phyloP scores from a whole-genome alignment of 2,329 filamentous ascomycete species.

The Fusarium marasasianum region DNA sequence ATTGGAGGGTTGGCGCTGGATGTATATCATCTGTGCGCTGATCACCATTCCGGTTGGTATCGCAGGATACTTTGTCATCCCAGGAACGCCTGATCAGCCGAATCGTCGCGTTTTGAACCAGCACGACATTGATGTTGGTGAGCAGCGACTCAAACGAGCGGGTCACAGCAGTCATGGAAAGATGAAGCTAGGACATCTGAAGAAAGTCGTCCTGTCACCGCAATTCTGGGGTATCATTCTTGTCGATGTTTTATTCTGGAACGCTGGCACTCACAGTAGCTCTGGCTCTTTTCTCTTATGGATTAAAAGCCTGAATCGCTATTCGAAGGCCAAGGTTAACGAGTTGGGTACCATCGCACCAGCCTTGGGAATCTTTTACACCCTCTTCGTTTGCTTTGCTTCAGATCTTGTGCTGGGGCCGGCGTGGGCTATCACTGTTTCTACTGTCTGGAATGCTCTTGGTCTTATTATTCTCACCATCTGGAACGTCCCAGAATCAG shows the following conservation, averaged over 20 bases:
- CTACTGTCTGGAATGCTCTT: slow-evolving; percentile 60
- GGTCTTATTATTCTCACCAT: slow-evolving; percentile 63
- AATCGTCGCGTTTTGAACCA: slow-evolving; percentile 58
- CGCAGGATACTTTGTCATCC: slow-evolving; percentile 60
- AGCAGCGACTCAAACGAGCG: slow-evolving; percentile 54
- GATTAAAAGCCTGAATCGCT: slow-evolving; percentile 64
- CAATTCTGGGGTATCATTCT: slow-evolving; percentile 62
- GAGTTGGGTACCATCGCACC: slow-evolving; percentile 62
- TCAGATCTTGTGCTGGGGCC: slow-evolving; percentile 63
- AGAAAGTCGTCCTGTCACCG: slow-evolving; percentile 51
- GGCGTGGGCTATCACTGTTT: slow-evolving; percentile 63
- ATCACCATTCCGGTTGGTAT: slow-evolving; percentile 65
- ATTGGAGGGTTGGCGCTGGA: slow-evolving; percentile 63
- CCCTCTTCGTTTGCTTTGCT: slow-evolving; percentile 61
- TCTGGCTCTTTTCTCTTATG: slow-evolving; percentile 64
- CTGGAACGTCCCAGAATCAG: slow-evolving; percentile 63
- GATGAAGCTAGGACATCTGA: slow-evolving; percentile 45
- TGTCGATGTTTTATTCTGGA: slow-evolving; percentile 67
- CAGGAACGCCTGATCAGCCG: slow-evolving; percentile 56
- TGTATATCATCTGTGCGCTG: slow-evolving; percentile 63
- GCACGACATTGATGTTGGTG: slow-evolving; percentile 57
- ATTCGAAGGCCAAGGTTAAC: slow-evolving; percentile 57
- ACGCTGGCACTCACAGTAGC: slow-evolving; percentile 56
- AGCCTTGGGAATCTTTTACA: slow-evolving; percentile 66
- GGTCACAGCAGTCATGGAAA: slow-evolving; percentile 53